A percentile compares a stretch with the other conserved stretches of the same genome.
phyloP scores from a whole-genome alignment of 768 basidiomycete species.

The Mycena indigotica region DNA sequence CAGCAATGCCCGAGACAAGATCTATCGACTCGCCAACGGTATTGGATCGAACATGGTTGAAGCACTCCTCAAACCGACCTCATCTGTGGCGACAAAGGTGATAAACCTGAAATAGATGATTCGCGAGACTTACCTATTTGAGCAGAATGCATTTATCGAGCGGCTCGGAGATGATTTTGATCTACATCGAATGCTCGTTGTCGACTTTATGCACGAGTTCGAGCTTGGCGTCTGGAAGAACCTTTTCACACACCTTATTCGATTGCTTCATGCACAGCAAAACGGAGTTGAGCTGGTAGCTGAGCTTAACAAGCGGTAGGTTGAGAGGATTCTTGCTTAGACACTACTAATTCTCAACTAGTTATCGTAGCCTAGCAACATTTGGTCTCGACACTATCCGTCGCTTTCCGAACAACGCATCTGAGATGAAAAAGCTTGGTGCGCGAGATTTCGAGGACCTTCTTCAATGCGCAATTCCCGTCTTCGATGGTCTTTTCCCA shows the following conservation, averaged over 20 bases:
- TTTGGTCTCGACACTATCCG: conserved; percentile 29
- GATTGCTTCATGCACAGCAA: conserved; percentile 29
- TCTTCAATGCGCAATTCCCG: conserved; percentile 37
- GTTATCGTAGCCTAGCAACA: conserved; percentile 21
- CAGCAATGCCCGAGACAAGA: background rate
- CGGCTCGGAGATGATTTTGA: conserved; percentile 26
- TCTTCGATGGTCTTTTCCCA: conserved; percentile 35
- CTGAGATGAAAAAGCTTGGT: conserved; percentile 29
- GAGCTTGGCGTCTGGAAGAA: conserved; percentile 42
- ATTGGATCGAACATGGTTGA: conserved; percentile 1
- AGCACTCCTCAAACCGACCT: conserved; percentile 6
- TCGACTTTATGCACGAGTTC: conserved; percentile 42
- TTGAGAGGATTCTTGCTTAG: background rate
- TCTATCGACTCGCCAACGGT: background rate
- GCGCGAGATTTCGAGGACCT: conserved; percentile 37
- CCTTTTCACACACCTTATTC: conserved; percentile 37
- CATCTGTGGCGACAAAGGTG: conserved; percentile 13
- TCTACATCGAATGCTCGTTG: conserved; percentile 29
- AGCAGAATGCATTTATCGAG: conserved; percentile 40
- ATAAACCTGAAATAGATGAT: background rate
- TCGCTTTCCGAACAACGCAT: conserved; percentile 27
- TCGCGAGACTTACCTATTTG: background rate
- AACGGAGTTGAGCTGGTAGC: conserved; percentile 16
- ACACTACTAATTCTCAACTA: background rate
- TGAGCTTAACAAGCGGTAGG: conserved; percentile 29